Conservation (phyloP, 257 asterid species). For the Scutellaria minor region DNA sequence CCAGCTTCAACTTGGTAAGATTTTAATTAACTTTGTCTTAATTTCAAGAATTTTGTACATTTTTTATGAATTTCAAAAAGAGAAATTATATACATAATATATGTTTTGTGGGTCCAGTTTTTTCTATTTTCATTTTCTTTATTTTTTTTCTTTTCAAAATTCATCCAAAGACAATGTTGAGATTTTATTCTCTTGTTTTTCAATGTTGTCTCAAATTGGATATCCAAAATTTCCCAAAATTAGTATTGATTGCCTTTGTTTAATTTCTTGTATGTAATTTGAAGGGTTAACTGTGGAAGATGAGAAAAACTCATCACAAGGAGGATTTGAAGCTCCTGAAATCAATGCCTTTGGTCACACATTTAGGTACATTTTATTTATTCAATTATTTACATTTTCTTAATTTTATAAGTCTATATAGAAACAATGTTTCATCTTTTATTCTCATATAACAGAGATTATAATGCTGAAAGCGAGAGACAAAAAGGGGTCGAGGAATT, state of each 20-base stretch:
- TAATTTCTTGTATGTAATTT: background rate
- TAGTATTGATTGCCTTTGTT: background rate
- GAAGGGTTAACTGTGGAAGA: slow-evolving; percentile 46
- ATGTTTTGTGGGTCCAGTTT: too few relatives aligned
- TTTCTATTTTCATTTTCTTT: too few relatives aligned
- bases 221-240: background rate
- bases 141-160: too few relatives aligned
- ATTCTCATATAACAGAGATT: slow-evolving; percentile 48
- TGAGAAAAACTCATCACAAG: slow-evolving; percentile 29
- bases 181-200: too few relatives aligned
- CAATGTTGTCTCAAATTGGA: background rate
- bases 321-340: slow-evolving; percentile 53
- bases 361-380: slow-evolving; percentile 45
- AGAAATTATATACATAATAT: too few relatives aligned
- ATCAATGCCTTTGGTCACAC: slow-evolving; percentile 69
- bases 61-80: too few relatives aligned
- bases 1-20: slow-evolving; percentile 55
- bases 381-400: too few relatives aligned
- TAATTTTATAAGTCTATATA: too few relatives aligned
- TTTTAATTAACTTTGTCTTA: background rate
- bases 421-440: too few relatives aligned
- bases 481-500: slow-evolving; percentile 75
- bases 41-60: too few relatives aligned
- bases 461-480: slow-evolving; percentile 62
- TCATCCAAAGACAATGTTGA: too few relatives aligned